A percentile compares a stretch with the other conserved stretches of the same genome.
These are phyloP conservation scores for Euphrasia arctica DNA, from an alignment of 305 asterid genomes.

Conservation along the genomic window DNA sequence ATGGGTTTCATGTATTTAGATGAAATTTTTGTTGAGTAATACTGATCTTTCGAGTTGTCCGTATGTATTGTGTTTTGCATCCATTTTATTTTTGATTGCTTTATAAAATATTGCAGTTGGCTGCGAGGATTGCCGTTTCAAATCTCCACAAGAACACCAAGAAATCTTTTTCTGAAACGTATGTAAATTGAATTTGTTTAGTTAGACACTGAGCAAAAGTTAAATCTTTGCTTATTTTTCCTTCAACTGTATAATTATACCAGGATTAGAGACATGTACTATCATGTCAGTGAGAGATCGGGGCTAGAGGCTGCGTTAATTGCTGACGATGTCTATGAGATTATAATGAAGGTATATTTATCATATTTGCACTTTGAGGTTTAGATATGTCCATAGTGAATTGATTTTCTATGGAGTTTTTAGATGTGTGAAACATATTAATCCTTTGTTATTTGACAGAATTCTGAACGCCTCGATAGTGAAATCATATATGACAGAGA, in stretches of 20 bases:
- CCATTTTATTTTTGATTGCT: background rate
- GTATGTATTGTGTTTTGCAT: background rate
- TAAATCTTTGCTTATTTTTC: background rate
- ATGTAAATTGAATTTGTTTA: constrained; percentile 29
- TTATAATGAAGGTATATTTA: constrained; percentile 72
- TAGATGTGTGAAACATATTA: background rate
- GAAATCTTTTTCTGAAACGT: constrained; percentile 97
- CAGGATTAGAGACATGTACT: constrained; percentile 83
- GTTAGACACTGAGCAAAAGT: background rate
- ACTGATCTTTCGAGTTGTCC: background rate
- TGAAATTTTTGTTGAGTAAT: background rate
- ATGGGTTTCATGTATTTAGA: background rate
- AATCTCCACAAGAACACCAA: constrained; percentile 93
- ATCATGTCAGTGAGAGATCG: constrained; percentile 79
- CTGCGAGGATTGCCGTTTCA: constrained; percentile 98
- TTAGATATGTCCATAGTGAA: background rate
- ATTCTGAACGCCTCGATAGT: constrained; percentile 80
- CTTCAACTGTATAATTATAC: background rate
- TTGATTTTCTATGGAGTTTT: background rate
- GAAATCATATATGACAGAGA: constrained; percentile 96
- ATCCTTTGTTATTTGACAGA: constrained; percentile 39
- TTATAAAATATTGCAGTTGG: constrained; percentile 50
- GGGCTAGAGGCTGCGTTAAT: constrained; percentile 74
- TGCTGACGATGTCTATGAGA: constrained; percentile 86
- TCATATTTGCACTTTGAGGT: background rate